phyloP scores from a whole-genome alignment of 1,284 basidiomycete species.

The Xanthoconium separans region DNA sequence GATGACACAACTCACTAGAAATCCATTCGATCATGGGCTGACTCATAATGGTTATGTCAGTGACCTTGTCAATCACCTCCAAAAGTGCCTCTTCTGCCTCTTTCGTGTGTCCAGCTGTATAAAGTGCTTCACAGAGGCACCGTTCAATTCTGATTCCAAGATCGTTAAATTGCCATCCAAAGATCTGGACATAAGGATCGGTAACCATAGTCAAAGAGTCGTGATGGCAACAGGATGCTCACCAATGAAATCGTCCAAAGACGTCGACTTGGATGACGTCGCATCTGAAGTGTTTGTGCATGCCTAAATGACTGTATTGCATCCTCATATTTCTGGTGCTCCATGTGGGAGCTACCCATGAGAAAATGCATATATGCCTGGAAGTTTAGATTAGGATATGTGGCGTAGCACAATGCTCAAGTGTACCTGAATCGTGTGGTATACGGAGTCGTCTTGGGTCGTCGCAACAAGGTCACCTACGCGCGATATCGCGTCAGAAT shows the following conservation, averaged over 20 bases:
- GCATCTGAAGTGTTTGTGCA: background rate
- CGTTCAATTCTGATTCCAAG: background rate
- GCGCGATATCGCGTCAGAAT: background rate
- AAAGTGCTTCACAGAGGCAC: background rate
- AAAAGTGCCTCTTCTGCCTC: background rate
- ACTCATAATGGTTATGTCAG: background rate
- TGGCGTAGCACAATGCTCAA: background rate
- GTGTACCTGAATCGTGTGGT: background rate
- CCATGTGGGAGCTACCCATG: background rate
- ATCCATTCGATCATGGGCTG: no score
- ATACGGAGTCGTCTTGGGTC: background rate
- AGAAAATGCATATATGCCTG: background rate
- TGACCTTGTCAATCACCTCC: background rate
- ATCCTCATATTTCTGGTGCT: background rate
- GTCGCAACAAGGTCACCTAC: background rate
- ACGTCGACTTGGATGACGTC: background rate
- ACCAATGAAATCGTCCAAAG: background rate
- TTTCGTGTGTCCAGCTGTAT: background rate
- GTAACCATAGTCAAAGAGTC: background rate
- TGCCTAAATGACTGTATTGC: background rate
- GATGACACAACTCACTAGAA: background rate
- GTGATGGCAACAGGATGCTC: background rate
- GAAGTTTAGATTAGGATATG: background rate
- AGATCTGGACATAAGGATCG: background rate
- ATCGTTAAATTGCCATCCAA: background rate